A percentile compares a stretch with the other conserved stretches of the same genome.
These are phyloP conservation scores for Penicillium sp. DNA, from an alignment of 2,329 filamentous ascomycete genomes.

Conservation along the genomic window DNA sequence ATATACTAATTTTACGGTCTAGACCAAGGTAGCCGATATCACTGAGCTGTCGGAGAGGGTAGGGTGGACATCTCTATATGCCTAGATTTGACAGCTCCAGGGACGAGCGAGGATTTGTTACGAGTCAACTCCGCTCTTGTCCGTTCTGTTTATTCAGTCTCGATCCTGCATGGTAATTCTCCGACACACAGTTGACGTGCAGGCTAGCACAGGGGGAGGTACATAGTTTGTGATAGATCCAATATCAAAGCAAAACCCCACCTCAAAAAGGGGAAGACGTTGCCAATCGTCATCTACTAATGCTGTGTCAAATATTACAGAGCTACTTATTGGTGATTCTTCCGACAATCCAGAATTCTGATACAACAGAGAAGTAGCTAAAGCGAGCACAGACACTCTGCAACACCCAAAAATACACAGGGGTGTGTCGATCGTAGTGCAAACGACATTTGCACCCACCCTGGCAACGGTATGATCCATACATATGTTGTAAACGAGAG, in stretches of 20 bases:
- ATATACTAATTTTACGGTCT: background rate
- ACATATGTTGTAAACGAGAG: background rate
- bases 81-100: background rate
- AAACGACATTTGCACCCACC: slow-evolving; percentile 3
- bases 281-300: background rate
- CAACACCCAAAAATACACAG: background rate
- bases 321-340: background rate
- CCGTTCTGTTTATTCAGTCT: background rate
- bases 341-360: background rate
- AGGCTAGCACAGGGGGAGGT: background rate
- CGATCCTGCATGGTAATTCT: background rate
- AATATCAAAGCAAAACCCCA: slow-evolving; percentile 5
- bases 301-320: background rate
- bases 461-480: background rate
- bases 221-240: slow-evolving; percentile 2
- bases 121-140: background rate
- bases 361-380: background rate
- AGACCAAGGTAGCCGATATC: background rate
- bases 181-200: background rate
- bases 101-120: background rate
- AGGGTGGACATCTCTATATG: background rate
- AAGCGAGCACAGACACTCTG: background rate
- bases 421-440: slow-evolving; percentile 2
- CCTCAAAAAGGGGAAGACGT: background rate
- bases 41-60: background rate